Percentiles rank a stretch among this genome's conserved stretches.
Evolutionary conservation across 306 rosid genomes (phyloP).

Genomic region (Glycine latifolia): DNA sequence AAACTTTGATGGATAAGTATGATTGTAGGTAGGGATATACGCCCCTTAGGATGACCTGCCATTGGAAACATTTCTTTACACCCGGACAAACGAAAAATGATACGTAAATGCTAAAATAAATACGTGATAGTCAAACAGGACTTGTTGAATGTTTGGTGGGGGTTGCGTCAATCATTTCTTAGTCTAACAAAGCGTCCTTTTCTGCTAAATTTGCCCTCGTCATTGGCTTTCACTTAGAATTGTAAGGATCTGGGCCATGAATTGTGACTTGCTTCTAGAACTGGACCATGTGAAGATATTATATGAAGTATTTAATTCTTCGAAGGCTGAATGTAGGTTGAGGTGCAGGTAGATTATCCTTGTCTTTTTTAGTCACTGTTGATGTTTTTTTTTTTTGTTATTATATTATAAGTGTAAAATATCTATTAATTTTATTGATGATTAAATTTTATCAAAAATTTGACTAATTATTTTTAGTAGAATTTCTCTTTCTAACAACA

Average conservation of each 20-base stretch:
- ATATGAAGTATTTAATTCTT: too few relatives aligned
- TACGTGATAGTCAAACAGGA: neutral
- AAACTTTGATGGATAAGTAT: neutral
- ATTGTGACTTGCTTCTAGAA: neutral
- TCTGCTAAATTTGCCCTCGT: too few relatives aligned
- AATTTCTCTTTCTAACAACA: too few relatives aligned
- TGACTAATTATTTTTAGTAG: too few relatives aligned
- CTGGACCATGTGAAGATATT: neutral
- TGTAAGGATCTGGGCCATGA: neutral
- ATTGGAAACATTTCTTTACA: neutral
- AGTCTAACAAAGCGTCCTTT: neutral
- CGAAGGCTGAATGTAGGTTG: too few relatives aligned
- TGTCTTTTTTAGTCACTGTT: too few relatives aligned
- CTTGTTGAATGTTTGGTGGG: constrained; percentile 4
- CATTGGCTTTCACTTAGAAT: too few relatives aligned
- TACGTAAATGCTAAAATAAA: neutral
- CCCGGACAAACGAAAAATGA: neutral
- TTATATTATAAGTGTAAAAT: too few relatives aligned
- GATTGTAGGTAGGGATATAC: neutral
- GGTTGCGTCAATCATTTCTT: neutral
- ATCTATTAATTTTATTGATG: too few relatives aligned
- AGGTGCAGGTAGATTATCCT: too few relatives aligned
- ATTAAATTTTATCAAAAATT: too few relatives aligned
- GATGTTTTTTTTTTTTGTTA: too few relatives aligned
- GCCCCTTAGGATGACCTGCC: neutral